Evolutionary conservation across 495 filamentous ascomycete species (phyloP), one percentile per base, ranked within the genome.

Genomic region (Penicillium taxi): DNA sequence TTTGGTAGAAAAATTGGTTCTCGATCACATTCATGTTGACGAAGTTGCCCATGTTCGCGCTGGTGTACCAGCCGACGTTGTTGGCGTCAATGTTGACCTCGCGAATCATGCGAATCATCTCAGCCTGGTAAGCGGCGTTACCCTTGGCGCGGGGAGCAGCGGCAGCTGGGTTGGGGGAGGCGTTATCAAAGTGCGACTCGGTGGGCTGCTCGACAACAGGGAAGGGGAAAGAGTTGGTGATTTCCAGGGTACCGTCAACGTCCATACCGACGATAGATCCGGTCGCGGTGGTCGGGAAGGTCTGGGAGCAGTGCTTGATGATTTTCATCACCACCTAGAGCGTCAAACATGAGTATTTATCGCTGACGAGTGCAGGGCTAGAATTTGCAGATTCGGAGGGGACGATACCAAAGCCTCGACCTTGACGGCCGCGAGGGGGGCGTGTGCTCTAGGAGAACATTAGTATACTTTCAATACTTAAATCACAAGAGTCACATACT

Each of bases 41-140:
- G 42, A 96, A 98, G 72, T 96, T 96, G 56, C 91, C 93, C 79
- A 98, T 91, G 65, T 87, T 95, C 41, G 90, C 87, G 64, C 88
- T 96, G 37, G 86, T 94, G 65, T 98, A 98, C 90, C 90, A 98
- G 40, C 91, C 91, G 37, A 93, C 87, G 50, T 86, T 94, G 69
- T 96, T 94, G 44, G 91, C 91, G 61, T 98, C 91, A 37, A 96
- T 84, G 57, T 98, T 98, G 49, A 98, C 93, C 63, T 96, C 93
- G 55, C 88, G 78, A 24, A 98, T 71, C 61, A 87, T 89, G 47
- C 85, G 82, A 58, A 98, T 88, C 91, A 96, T 96, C 65, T 98
- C 93, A 42, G 80, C 83, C 67, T 95, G 89, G 62, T 98, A 98
- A 41, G 66, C 68, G 11, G 77, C 71, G 57, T 94, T 96, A 32